Evolutionary conservation across 2,329 filamentous ascomycete species (phyloP).

Genomic region (Apiospora marii): DNA sequence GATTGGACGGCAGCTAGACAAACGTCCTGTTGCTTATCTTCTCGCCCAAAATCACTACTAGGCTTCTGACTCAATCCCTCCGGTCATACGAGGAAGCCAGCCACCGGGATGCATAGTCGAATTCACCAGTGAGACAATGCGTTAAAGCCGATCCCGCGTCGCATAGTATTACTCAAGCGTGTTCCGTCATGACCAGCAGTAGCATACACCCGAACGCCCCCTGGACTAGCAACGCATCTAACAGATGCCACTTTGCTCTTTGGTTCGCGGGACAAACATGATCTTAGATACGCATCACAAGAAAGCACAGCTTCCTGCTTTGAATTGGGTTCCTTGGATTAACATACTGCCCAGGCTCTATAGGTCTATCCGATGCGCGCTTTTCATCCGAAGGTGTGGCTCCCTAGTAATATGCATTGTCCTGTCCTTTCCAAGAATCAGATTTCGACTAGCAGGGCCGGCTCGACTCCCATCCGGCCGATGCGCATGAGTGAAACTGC

Average conservation of each 20-base stretch:
- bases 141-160: not conserved
- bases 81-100: conserved; percentile 3
- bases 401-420: not conserved
- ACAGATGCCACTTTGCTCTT: too few species aligned
- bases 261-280: too few species aligned
- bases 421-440: not conserved
- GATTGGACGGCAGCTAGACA: not conserved
- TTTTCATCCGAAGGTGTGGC: not conserved
- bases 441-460: not conserved
- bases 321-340: not conserved
- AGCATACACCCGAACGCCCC: not conserved
- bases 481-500: not conserved
- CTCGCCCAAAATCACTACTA: not conserved
- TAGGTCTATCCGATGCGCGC: conserved; percentile 13
- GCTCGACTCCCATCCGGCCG: not conserved
- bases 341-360: not conserved
- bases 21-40: not conserved
- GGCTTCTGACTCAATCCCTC: not conserved
- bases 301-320: not conserved
- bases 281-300: not conserved
- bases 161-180: not conserved
- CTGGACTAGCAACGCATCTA: too few species aligned
- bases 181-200: not conserved
- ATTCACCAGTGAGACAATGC: not conserved
- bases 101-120: not conserved